A percentile compares a stretch with the other conserved stretches of the same genome.
These are phyloP conservation scores for Microcyclospora pomicola DNA, from an alignment of 2,329 filamentous ascomycete species.

Conservation along the genomic window DNA sequence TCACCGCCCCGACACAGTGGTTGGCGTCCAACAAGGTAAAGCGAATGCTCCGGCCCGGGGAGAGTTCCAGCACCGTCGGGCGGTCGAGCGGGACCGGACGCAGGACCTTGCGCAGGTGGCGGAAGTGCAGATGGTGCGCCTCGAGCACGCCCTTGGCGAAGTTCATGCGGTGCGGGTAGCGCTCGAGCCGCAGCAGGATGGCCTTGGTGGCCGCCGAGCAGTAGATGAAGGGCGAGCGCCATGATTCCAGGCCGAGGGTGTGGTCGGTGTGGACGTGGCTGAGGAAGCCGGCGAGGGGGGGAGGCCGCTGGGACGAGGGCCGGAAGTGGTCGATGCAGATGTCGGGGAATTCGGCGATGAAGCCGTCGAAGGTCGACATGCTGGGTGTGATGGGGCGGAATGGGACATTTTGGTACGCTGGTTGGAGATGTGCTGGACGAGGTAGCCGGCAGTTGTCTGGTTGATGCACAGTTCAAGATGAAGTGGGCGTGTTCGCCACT, in stretches of 20 bases:
- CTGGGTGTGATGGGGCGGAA: not conserved
- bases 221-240: conserved; percentile 73
- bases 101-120: conserved; percentile 56
- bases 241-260: conserved; percentile 61
- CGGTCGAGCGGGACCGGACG: conserved; percentile 73
- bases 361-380: conserved; percentile 69
- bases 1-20: conserved; percentile 78
- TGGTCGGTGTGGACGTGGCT: conserved; percentile 92
- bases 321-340: conserved; percentile 80
- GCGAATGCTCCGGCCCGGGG: conserved; percentile 53
- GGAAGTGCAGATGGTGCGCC: conserved; percentile 58
- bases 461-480: too few species aligned
- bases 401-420: too few species aligned
- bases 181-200: conserved; percentile 65
- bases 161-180: conserved; percentile 67
- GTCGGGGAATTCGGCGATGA: conserved; percentile 61
- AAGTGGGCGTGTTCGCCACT: too few species aligned
- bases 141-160: conserved; percentile 67
- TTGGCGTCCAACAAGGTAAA: conserved; percentile 86
- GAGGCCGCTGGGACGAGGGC: conserved; percentile 34
- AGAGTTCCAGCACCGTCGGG: conserved; percentile 61
- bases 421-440: too few species aligned
- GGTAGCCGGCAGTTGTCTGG: too few species aligned
- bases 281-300: conserved; percentile 72
- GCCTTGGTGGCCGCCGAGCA: conserved; percentile 74